Evolutionary conservation across 2,329 filamentous ascomycete species (phyloP).

Genomic region (Arthrobotrys pseudoclavata): DNA sequence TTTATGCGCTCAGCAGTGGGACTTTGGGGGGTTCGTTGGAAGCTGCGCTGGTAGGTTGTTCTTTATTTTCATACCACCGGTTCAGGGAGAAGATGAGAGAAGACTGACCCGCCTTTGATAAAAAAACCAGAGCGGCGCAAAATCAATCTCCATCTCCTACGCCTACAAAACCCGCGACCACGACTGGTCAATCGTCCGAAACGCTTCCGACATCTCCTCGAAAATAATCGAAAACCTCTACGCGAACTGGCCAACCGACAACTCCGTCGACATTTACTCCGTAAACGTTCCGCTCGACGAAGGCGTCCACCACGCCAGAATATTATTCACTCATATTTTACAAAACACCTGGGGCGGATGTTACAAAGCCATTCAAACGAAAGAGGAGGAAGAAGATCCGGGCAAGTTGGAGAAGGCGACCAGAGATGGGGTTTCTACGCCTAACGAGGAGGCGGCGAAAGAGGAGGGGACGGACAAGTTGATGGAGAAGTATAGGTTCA

Average conservation of each 20-base stretch:
- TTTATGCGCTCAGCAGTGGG: slow-evolving; percentile 82
- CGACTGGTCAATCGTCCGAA: slow-evolving; percentile 82
- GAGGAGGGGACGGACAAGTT: slow-evolving; percentile 72
- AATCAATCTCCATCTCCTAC: slow-evolving; percentile 85
- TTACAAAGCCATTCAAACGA: slow-evolving; percentile 74
- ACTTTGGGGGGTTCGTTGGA: slow-evolving; percentile 65
- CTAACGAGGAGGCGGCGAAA: slow-evolving; percentile 65
- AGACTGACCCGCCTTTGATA: not conserved
- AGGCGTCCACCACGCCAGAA: slow-evolving; percentile 76
- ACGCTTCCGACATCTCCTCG: slow-evolving; percentile 80
- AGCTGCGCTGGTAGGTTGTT: slow-evolving; percentile 34
- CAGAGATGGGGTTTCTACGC: slow-evolving; percentile 73
- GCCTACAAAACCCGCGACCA: slow-evolving; percentile 90
- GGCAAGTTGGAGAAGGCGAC: slow-evolving; percentile 81
- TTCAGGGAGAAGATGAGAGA: not conserved
- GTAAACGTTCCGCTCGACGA: slow-evolving; percentile 90
- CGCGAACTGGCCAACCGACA: slow-evolving; percentile 77
- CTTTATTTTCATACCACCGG: not conserved
- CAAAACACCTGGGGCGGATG: slow-evolving; percentile 94
- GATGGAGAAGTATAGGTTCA: slow-evolving; percentile 75
- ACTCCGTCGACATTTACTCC: slow-evolving; percentile 83
- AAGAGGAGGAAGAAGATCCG: slow-evolving; percentile 78
- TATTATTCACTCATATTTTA: slow-evolving; percentile 86
- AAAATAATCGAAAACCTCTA: slow-evolving; percentile 83
- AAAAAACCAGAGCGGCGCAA: slow-evolving; percentile 71